Evolutionary conservation across 2,329 filamentous ascomycete species (phyloP).

Genomic region (Trichoderma atrobrunneum): DNA sequence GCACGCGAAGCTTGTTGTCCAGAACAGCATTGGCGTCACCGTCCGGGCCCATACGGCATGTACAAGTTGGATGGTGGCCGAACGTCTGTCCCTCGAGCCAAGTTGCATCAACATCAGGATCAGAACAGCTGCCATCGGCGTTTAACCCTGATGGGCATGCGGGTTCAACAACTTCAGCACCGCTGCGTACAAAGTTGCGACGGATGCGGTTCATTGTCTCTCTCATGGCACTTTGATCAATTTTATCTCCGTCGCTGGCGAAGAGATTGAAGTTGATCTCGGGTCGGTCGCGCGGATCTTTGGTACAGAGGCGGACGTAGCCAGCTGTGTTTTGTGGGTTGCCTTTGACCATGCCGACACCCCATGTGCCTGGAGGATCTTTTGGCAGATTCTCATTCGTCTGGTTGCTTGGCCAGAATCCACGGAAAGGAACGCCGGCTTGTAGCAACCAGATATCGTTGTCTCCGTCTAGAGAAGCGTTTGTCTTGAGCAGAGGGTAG

Average conservation of each 20-base stretch:
- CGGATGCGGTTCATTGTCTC: not conserved
- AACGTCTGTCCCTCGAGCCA: not conserved
- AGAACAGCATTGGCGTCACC: not conserved
- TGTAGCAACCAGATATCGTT: not conserved
- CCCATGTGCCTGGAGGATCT: not conserved
- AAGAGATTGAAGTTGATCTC: not conserved
- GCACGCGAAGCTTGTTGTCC: not conserved
- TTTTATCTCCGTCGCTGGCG: not conserved
- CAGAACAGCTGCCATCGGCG: not conserved
- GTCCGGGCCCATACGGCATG: not conserved
- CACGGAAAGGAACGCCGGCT: not conserved
- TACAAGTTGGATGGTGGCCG: not conserved
- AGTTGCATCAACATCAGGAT: not conserved
- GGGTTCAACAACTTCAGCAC: not conserved
- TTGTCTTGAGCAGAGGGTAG: not conserved
- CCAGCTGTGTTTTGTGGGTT: not conserved
- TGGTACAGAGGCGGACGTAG: not conserved
- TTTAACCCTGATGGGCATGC: not conserved
- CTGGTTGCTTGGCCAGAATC: not conserved
- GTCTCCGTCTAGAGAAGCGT: not conserved
- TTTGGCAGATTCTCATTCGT: not conserved
- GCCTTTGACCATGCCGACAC: not conserved
- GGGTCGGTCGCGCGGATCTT: not conserved
- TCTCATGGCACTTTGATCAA: not conserved
- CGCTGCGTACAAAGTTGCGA: not conserved